These are phyloP conservation scores for Pichia sorboxylosa DNA, from an alignment of 1,139 yeast genomes.

Conservation along the genomic window DNA sequence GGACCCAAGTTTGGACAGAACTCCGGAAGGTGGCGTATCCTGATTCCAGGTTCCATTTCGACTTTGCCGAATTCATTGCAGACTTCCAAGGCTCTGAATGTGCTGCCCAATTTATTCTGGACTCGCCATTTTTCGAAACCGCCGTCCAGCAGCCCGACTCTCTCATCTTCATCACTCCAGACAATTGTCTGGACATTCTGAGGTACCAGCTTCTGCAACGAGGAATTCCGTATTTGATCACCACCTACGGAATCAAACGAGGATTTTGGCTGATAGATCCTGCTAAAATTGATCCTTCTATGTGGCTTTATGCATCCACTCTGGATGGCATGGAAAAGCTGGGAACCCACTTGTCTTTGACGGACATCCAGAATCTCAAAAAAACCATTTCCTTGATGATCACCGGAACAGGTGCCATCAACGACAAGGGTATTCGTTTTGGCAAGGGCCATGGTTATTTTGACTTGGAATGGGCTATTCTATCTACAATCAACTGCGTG, in stretches of 20 bases:
- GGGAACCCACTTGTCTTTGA: slow-evolving; percentile 13
- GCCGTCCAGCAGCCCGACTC: slow-evolving; percentile 3
- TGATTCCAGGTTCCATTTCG: slow-evolving; percentile 20
- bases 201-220: slow-evolving; percentile 15
- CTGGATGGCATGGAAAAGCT: slow-evolving; percentile 22
- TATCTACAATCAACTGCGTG: slow-evolving; percentile 17
- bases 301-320: slow-evolving; percentile 19
- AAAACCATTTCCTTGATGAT: slow-evolving; percentile 16
- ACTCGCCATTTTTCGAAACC: slow-evolving; percentile 10
- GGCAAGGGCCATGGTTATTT: slow-evolving; percentile 24
- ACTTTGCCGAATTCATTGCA: slow-evolving; percentile 23
- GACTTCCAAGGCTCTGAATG: slow-evolving; percentile 20
- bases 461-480: slow-evolving; percentile 23
- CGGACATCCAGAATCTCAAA: slow-evolving; percentile 7
- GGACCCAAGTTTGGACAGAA: slow-evolving; percentile 19
- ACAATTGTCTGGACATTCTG: slow-evolving; percentile 20
- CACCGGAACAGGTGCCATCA: slow-evolving; percentile 23
- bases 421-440: slow-evolving; percentile 20
- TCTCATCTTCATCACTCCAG: slow-evolving; percentile 20
- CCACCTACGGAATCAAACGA: slow-evolving; percentile 21
- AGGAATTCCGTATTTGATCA: slow-evolving; percentile 19
- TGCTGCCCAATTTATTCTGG: slow-evolving; percentile 11
- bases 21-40: slow-evolving; percentile 21
- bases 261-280: slow-evolving; percentile 21
- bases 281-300: slow-evolving; percentile 11